Evolutionary conservation across 495 filamentous ascomycete genomes (phyloP).

Genomic region (Podospora didyma): DNA sequence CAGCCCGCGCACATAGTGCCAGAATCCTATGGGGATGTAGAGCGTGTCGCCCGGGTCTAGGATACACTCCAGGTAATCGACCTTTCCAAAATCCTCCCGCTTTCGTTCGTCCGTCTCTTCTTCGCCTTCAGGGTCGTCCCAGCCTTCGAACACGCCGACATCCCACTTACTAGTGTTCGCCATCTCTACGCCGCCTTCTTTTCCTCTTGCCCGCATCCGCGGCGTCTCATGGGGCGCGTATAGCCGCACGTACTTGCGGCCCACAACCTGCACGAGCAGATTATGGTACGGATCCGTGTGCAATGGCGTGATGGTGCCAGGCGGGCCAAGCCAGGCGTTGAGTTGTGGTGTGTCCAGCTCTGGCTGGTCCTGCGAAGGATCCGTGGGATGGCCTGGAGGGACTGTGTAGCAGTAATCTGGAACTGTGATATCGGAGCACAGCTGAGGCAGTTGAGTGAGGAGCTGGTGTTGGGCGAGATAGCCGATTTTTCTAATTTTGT

Average conservation of each 20-base stretch:
- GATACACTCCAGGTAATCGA: conserved; percentile 74
- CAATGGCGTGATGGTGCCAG: conserved; percentile 82
- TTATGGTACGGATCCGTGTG: conserved; percentile 96
- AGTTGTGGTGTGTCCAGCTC: conserved; percentile 51
- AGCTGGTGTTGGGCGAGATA: conserved; percentile 94
- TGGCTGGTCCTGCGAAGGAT: conserved; percentile 45
- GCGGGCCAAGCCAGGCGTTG: conserved; percentile 94
- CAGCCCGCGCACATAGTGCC: conserved; percentile 92
- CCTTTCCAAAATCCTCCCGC: conserved; percentile 50
- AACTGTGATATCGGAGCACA: conserved; percentile 70
- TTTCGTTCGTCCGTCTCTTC: conserved; percentile 47
- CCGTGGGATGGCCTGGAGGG: conserved; percentile 51
- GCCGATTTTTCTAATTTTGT: conserved; percentile 32
- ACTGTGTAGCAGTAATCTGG: conserved; percentile 83
- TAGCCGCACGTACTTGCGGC: conserved; percentile 83
- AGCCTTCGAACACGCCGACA: conserved; percentile 56
- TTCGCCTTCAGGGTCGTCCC: conserved; percentile 32
- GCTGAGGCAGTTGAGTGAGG: conserved; percentile 72
- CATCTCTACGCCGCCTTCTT: conserved; percentile 81
- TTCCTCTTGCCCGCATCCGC: conserved; percentile 59
- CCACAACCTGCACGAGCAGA: conserved; percentile 84
- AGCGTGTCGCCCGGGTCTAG: conserved; percentile 77
- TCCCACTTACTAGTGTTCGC: conserved; percentile 82
- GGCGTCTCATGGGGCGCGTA: conserved; percentile 63
- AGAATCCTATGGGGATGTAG: conserved; percentile 95